Evolutionary conservation across 495 filamentous ascomycete genomes (phyloP), one percentile per base, ranked within the genome.

Genomic region (Trichocladium antarcticum): DNA sequence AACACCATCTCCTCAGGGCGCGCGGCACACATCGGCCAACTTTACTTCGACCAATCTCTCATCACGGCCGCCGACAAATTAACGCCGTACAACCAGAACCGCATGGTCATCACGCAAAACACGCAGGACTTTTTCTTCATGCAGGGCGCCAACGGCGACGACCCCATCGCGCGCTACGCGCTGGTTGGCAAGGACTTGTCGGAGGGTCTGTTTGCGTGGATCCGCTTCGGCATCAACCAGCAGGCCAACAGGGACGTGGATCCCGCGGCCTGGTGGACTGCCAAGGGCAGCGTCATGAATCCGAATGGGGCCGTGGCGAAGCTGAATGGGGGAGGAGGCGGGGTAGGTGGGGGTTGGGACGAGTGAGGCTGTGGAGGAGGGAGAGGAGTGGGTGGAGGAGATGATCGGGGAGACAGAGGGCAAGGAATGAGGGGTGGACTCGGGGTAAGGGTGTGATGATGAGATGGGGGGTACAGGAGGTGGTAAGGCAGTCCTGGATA

Each of bases 41-140:
- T 81, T 32, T 83, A 79, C 75, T 83, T 74, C 48, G 75, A 80
- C 56, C 69, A 79, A 52, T 60, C 67, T 20, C 70, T 83, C 3
- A 47, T 65, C 22, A 47, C 51, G 11, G 68, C 55, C 1, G 73
- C 75, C 45, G 73, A 81, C 50, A 58, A 60, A 22, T 59, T 61
- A 1, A 49, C 59, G 7, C 79, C 79, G 0, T 83, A 84, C 61
- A 70, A 56, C 53, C 71, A 59, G 40, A 83, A 83, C 64, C 74
- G 60, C 12, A 63, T 74, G 45, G 50, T 53, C 12, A 28, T 80
- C 15, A 74, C 67, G 12, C 60, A 57, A 3, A 83, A 84, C 62
- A 57, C 61, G 8, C 64, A 72, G 7, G 81, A 83, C 61, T 58
- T 61, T 22, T 68, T 77, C 24, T 70, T 75, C 49, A 53, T 61